A percentile compares a stretch with the other conserved stretches of the same genome.
These are phyloP conservation scores for Aspergillus arachidicola DNA, from an alignment of 2,329 filamentous ascomycete genomes.

Conservation along the genomic window DNA sequence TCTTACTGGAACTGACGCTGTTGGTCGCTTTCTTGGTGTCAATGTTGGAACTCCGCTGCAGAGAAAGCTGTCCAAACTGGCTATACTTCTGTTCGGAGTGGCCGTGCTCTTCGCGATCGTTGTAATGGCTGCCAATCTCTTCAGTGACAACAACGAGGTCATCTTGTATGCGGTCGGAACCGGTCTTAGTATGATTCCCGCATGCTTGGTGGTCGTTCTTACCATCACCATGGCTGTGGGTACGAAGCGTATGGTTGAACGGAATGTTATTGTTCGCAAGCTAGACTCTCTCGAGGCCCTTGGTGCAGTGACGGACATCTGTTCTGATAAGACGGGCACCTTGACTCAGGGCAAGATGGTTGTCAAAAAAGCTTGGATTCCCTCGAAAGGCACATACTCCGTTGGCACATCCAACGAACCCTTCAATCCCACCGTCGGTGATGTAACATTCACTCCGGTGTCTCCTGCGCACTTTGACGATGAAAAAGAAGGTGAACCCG, in stretches of 20 bases:
- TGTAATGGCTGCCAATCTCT: slow-evolving; percentile 64
- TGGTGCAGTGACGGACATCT: slow-evolving; percentile 60
- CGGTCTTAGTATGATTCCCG: slow-evolving; percentile 61
- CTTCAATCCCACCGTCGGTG: slow-evolving; percentile 57
- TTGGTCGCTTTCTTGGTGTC: slow-evolving; percentile 65
- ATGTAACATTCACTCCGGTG: slow-evolving; percentile 41
- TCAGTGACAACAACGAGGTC: slow-evolving; percentile 54
- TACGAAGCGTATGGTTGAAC: slow-evolving; percentile 56
- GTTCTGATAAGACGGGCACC: slow-evolving; percentile 60
- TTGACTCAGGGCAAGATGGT: slow-evolving; percentile 65
- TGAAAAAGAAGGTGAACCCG: slow-evolving; percentile 25
- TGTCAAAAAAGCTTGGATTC: slow-evolving; percentile 59
- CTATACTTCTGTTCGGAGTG: slow-evolving; percentile 64
- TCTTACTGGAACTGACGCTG: slow-evolving; percentile 55
- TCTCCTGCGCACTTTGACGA: slow-evolving; percentile 29
- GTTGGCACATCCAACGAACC: slow-evolving; percentile 57
- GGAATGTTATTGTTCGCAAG: slow-evolving; percentile 58
- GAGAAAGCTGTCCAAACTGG: slow-evolving; percentile 65
- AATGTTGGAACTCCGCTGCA: slow-evolving; percentile 68
- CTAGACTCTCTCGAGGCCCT: slow-evolving; percentile 59
- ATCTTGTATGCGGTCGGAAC: slow-evolving; percentile 64
- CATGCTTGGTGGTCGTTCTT: slow-evolving; percentile 62
- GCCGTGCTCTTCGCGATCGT: slow-evolving; percentile 69
- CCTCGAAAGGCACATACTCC: slow-evolving; percentile 57
- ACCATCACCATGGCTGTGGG: slow-evolving; percentile 67